Evolutionary conservation across 2,329 filamentous ascomycete species (phyloP).

Genomic region (Chaetomium globosum): DNA sequence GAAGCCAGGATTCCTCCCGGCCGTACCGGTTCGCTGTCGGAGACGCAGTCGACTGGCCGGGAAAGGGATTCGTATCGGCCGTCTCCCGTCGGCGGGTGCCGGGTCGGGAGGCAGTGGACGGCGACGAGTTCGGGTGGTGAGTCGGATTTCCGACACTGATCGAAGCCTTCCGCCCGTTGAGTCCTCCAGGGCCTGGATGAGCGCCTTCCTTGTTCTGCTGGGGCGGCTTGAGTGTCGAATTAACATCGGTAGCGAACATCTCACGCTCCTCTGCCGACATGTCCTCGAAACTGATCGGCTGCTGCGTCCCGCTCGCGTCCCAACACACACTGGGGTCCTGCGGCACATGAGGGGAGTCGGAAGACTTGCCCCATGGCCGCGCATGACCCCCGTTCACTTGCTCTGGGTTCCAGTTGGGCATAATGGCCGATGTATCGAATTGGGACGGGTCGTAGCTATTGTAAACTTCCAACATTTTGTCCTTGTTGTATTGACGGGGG

Average conservation of each 20-base stretch:
- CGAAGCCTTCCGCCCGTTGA: constrained; percentile 78
- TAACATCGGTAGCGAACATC: constrained; percentile 84
- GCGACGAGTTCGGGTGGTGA: constrained; percentile 72
- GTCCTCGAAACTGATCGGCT: constrained; percentile 72
- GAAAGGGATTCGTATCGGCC: constrained; percentile 66
- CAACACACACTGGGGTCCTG: constrained; percentile 91
- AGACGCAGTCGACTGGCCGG: constrained; percentile 57
- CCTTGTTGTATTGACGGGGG: constrained; percentile 72
- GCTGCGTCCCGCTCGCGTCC: constrained; percentile 71
- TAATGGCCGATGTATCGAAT: constrained; percentile 66
- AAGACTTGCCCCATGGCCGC: constrained; percentile 75
- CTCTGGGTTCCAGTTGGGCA: constrained; percentile 77
- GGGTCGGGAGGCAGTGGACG: constrained; percentile 70
- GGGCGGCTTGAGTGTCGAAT: constrained; percentile 87
- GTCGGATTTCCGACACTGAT: constrained; percentile 70
- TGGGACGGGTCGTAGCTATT: constrained; percentile 53
- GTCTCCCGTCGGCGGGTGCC: constrained; percentile 82
- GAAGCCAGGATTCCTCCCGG: constrained; percentile 66
- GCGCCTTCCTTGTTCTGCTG: constrained; percentile 70
- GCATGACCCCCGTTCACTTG: constrained; percentile 65
- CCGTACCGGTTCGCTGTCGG: constrained; percentile 63
- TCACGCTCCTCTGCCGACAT: constrained; percentile 66
- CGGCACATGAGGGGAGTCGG: constrained; percentile 67
- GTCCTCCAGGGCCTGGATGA: constrained; percentile 52
- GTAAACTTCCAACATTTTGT: constrained; percentile 76